phyloP scores from a whole-genome alignment of 148 eudicot species.

The Amaranthus palmeri region DNA sequence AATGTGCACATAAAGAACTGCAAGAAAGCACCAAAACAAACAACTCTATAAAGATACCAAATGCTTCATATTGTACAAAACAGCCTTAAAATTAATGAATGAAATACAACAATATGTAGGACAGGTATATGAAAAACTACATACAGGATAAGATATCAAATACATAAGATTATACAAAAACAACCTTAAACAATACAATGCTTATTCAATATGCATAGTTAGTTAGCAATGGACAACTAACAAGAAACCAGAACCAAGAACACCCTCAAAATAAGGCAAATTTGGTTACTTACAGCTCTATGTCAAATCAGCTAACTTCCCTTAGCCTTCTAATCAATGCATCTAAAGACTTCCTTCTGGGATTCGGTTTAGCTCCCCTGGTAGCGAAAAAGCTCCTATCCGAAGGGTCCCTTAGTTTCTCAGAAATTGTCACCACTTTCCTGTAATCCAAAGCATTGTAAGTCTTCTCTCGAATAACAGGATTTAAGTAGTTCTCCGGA shows the following conservation, averaged over 20 bases:
- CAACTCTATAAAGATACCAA: neutral
- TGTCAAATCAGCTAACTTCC: slow-evolving; percentile 65
- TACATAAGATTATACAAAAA: slow-evolving; percentile 26
- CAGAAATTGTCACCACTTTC: slow-evolving; percentile 76
- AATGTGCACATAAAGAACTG: too few relatives aligned
- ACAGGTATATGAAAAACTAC: slow-evolving; percentile 28
- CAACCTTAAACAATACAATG: slow-evolving; percentile 11
- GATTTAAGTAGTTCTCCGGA: slow-evolving; percentile 86
- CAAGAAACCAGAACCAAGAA: slow-evolving; percentile 24
- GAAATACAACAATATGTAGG: slow-evolving; percentile 28
- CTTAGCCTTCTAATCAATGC: slow-evolving; percentile 79
- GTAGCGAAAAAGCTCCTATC: slow-evolving; percentile 80
- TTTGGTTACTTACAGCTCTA: slow-evolving; percentile 37
- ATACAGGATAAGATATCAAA: slow-evolving; percentile 38
- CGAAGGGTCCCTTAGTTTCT: slow-evolving; percentile 82
- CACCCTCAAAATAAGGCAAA: slow-evolving; percentile 20
- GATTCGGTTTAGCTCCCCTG: slow-evolving; percentile 72
- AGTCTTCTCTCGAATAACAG: slow-evolving; percentile 86
- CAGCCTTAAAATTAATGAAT: slow-evolving; percentile 22
- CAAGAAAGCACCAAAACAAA: slow-evolving; percentile 11
- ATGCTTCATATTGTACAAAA: neutral
- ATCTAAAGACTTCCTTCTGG: slow-evolving; percentile 88
- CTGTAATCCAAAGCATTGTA: slow-evolving; percentile 80
- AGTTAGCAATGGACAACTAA: slow-evolving; percentile 30
- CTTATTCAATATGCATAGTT: slow-evolving; percentile 13